Evolutionary conservation across 2,329 filamentous ascomycete species (phyloP), one percentile per base, ranked within the genome.

Genomic region (Colletotrichum sp.): DNA sequence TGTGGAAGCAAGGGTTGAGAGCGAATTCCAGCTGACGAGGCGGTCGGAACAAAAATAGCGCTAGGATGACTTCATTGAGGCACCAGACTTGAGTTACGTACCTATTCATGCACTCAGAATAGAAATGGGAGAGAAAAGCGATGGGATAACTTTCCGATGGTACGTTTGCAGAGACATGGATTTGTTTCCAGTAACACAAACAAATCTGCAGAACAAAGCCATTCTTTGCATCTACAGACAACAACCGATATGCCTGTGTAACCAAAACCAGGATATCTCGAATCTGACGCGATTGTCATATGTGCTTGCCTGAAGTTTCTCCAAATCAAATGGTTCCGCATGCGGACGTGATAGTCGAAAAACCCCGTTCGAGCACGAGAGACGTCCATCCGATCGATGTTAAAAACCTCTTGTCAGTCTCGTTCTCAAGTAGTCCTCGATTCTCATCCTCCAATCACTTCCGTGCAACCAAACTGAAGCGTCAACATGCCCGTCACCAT

Each of bases 41-140:
- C 44, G 44, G 44, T 52, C 44, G 0, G 44, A 52, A 52, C 10
- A 21, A 52, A 13, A 21, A 3, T 0, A 52, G 44, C 18, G 1
- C 44, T 21, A n/a, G n/a, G n/a, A n/a, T n/a, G n/a, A n/a, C n/a
- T 21, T 52, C 44, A 21, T 52, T 52, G n/a, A 21, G 39, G 5
- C 1, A 18, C 16, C 39, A n/a, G 8, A n/a, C 8, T 44, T n/a
- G 18, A n/a, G 39, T 44, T 10, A 10, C 1, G 9, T 4, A 44
- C 16, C 18, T 18, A 44, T 49, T 44, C 8, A 3, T 44, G 16
- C 39, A 49, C 5, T 49, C 18, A 49, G 18, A 49, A 4, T 10
- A 5, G 1, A 49, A 2, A 7, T 49, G 0, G 18, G 9, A 49
- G 39, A n/a, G 9, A 2, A n/a, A 6, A n/a, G 0, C 16, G 39